A percentile compares a stretch with the other conserved stretches of the same genome.
Evolutionary conservation across 148 eudicot genomes (phyloP).

Genomic region (Camellia japonica): DNA sequence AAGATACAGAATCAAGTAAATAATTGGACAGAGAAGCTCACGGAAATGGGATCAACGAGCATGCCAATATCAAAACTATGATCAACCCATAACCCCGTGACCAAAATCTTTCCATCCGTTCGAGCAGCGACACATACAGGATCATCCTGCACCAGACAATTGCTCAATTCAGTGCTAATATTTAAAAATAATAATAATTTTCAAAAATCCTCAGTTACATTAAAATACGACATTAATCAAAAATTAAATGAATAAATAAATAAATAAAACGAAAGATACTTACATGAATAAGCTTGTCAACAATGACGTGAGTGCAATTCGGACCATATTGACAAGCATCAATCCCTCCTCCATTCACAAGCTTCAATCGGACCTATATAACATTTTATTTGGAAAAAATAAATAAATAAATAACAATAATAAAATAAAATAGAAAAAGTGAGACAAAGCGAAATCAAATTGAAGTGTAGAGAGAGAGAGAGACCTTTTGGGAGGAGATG

Average conservation of each 20-base stretch:
- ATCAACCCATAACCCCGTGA: conserved; percentile 66
- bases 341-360: conserved; percentile 62
- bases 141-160: conserved; percentile 63
- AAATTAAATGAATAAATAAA: not conserved
- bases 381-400: not conserved
- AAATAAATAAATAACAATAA: not conserved
- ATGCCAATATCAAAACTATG: conserved; percentile 57
- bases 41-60: conserved; percentile 46
- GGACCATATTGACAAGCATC: conserved; percentile 51
- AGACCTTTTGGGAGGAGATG: conserved; percentile 33
- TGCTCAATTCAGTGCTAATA: not conserved
- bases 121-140: conserved; percentile 78
- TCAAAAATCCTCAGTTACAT: not conserved
- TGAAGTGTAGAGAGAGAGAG: not conserved
- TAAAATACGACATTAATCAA: not conserved
- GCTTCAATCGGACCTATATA: conserved; percentile 52
- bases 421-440: not conserved
- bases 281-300: conserved; percentile 54
- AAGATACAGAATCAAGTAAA: not conserved
- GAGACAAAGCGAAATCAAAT: not conserved
- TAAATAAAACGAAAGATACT: conserved; percentile 3
- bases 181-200: conserved; percentile 16
- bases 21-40: conserved; percentile 33
- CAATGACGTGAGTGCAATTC: conserved; percentile 71
- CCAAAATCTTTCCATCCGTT: conserved; percentile 63